Percentiles rank a stretch among this genome's conserved stretches.
Conservation (phyloP, 2,329 filamentous ascomycete genomes). For the Talaromyces sp. region DNA sequence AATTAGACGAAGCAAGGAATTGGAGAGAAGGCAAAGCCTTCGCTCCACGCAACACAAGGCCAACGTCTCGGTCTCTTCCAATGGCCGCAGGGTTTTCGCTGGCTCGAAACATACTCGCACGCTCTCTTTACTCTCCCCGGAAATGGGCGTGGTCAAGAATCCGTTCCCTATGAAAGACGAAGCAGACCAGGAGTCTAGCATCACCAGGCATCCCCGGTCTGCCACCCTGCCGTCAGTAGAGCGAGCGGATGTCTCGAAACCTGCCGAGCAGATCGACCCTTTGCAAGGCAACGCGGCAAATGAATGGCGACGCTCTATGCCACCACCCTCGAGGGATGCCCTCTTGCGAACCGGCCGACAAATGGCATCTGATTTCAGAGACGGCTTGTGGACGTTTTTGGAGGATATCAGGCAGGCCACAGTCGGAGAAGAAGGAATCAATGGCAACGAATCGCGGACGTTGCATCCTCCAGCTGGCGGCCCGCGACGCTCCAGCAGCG, state of each 20-base stretch:
- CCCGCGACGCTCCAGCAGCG: conserved; percentile 14
- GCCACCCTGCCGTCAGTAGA: conserved; percentile 37
- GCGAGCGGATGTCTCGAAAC: conserved; percentile 19
- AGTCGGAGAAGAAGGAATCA: conserved; percentile 84
- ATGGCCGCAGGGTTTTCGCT: conserved; percentile 60
- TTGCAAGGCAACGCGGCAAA: conserved; percentile 29
- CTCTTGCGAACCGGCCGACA: conserved; percentile 60
- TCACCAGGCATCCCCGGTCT: conserved; percentile 32
- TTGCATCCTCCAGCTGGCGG: conserved; percentile 23
- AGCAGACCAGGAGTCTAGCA: conserved; percentile 13
- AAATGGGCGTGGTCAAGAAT: conserved; percentile 15
- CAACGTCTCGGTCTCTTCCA: conserved; percentile 28
- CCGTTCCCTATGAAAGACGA: conserved; percentile 13
- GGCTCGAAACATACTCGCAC: conserved; percentile 58
- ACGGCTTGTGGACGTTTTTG: conserved; percentile 88
- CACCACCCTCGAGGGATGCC: conserved; percentile 43
- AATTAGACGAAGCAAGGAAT: conserved; percentile 48
- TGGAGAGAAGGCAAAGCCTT: conserved; percentile 67
- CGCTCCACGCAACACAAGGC: conserved; percentile 39
- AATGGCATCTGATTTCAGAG: conserved; percentile 80
- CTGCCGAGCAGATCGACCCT: conserved; percentile 16
- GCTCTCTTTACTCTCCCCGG: conserved; percentile 74
- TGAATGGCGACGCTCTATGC: conserved; percentile 38
- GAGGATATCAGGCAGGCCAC: conserved; percentile 94
- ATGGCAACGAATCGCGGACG: conserved; percentile 43